Conservation (phyloP, 2,329 filamentous ascomycete species). For the Penicillium expansum region DNA sequence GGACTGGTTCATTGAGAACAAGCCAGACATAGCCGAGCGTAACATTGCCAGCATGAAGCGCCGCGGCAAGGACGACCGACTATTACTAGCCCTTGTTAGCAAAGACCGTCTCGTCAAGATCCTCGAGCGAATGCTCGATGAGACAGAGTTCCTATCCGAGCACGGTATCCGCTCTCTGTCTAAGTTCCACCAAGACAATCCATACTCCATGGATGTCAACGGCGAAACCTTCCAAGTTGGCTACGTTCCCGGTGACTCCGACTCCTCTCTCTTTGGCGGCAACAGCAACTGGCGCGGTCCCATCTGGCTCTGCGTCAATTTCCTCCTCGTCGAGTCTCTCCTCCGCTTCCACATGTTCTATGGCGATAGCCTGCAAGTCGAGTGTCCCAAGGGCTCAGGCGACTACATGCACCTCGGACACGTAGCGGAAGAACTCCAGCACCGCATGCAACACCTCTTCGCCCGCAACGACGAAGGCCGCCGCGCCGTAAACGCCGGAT, state of each 20-base stretch:
- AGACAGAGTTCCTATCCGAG: slow-evolving; percentile 86
- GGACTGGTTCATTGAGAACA: slow-evolving; percentile 91
- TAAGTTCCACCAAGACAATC: slow-evolving; percentile 84
- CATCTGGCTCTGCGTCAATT: slow-evolving; percentile 95
- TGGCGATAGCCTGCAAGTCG: slow-evolving; percentile 79
- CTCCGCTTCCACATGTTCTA: slow-evolving; percentile 97
- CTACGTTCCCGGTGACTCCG: slow-evolving; percentile 93
- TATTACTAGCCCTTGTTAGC: slow-evolving; percentile 85
- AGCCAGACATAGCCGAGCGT: slow-evolving; percentile 79
- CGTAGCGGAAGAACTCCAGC: slow-evolving; percentile 91
- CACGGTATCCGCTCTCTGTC: slow-evolving; percentile 90
- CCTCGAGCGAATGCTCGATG: slow-evolving; percentile 85
- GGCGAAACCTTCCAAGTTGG: slow-evolving; percentile 82
- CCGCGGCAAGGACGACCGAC: slow-evolving; percentile 83
- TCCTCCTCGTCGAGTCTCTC: slow-evolving; percentile 88
- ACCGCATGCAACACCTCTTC: slow-evolving; percentile 89
- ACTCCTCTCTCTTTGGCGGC: slow-evolving; percentile 90
- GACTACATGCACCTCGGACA: slow-evolving; percentile 95
- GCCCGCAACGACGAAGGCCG: slow-evolving; percentile 78
- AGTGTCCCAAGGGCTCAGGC: slow-evolving; percentile 90
- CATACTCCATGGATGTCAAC: slow-evolving; percentile 94
- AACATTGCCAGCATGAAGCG: slow-evolving; percentile 93
- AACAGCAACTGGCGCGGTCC: slow-evolving; percentile 98
- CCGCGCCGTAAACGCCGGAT: slow-evolving; percentile 82
- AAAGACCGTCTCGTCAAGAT: slow-evolving; percentile 90